A percentile compares a stretch with the other conserved stretches of the same genome.
Conservation (phyloP, 2,329 filamentous ascomycete genomes). For the Cercospora nicotianae region DNA sequence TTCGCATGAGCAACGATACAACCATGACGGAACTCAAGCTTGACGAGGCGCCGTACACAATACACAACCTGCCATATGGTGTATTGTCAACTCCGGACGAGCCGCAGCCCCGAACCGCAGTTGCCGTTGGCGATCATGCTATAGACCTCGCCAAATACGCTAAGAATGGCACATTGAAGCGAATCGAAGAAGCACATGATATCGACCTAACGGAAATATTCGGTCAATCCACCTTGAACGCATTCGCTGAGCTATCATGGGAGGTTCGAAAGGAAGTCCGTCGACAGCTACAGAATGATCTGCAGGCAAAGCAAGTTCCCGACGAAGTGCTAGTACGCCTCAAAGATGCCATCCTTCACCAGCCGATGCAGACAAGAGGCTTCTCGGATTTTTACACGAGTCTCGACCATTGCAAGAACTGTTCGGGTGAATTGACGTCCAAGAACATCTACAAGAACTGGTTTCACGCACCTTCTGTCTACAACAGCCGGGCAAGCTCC, state of each 20-base stretch:
- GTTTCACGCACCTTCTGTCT: conserved; percentile 40
- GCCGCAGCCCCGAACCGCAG: conserved; percentile 34
- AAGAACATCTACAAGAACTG: conserved; percentile 38
- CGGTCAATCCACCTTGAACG: conserved; percentile 46
- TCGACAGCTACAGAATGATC: conserved; percentile 42
- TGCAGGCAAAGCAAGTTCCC: conserved; percentile 33
- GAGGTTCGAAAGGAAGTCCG: conserved; percentile 42
- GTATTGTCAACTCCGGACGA: conserved; percentile 32
- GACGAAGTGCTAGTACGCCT: conserved; percentile 40
- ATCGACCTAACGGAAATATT: conserved; percentile 27
- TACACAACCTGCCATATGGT: conserved; percentile 35
- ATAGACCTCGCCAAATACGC: conserved; percentile 32
- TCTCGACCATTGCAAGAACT: conserved; percentile 54
- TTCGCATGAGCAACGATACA: background rate
- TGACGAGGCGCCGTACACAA: conserved; percentile 32
- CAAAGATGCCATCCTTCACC: conserved; percentile 49
- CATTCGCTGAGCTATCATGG: conserved; percentile 51
- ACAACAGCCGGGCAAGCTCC: conserved; percentile 44
- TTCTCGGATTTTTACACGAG: conserved; percentile 62
- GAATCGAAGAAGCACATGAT: conserved; percentile 22
- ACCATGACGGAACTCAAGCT: conserved; percentile 28
- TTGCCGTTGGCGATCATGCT: conserved; percentile 36
- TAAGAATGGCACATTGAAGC: conserved; percentile 27
- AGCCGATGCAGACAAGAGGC: conserved; percentile 57
- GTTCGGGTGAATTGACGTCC: conserved; percentile 45